Evolutionary conservation across 805 yeast species (phyloP), one percentile per base, ranked within the genome.

Genomic region (Saccharomycopsis sp.): DNA sequence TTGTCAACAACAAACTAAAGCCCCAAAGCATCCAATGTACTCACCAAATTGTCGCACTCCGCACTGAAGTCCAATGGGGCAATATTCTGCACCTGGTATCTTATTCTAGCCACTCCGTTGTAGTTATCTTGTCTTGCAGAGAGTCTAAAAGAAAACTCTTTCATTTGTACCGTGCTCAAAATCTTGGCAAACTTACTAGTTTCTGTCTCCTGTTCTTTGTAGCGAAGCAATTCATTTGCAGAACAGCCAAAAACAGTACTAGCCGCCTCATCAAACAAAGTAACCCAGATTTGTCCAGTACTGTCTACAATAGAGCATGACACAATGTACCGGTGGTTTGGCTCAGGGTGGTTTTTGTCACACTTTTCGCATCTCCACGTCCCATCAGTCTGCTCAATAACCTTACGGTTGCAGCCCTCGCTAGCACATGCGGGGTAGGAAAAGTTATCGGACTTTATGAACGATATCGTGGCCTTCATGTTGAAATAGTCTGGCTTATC

Each of bases 321-420:
- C 64, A 92, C 70, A 55, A 91, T 83, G 65, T 88, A 94, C 70
- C 98, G 81, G 74, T 88, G 84, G 53, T 78, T 74, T 18, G 98
- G 97, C 52, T 76, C 78, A 1, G 79, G 76, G 67, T 81, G 85
- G 61, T 80, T 80, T 57, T 80, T 75, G 65, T 89, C 85, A 78
- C 98, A 91, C 70, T 86, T 87, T 69, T 91, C 98, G 76, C 99
- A 94, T 70, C 96, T 82, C 96, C 96, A 91, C 16, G 84, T 76
- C 14, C 87, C 89, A 66, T 82, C 85, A 34, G 81, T 76, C 57
- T 80, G 84, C 66, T 89, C 89, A 50, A 87, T 74, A 34, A 91
- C 89, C 72, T 94, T 94, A 68, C 91, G 84, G 69, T 85, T 85
- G 75, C 99, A 94, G 47, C 79, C 83, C 51, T 82, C 85, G 52